Evolutionary conservation across 2,329 filamentous ascomycete genomes (phyloP).

Genomic region (Colletotrichum sp.): DNA sequence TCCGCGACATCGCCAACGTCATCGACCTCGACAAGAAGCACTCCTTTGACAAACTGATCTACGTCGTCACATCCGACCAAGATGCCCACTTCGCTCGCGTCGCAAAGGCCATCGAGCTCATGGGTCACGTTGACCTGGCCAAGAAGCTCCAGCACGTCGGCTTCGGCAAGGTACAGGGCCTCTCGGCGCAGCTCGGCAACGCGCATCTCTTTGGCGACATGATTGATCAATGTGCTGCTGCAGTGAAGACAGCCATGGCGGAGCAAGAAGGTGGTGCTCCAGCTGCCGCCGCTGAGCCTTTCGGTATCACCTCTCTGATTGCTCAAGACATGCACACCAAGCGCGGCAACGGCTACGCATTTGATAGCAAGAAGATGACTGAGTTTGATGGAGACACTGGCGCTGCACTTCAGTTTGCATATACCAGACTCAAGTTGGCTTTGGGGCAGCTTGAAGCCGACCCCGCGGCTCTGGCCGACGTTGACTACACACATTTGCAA

Average conservation of each 20-base stretch:
- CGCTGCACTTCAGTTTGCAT: constrained; percentile 75
- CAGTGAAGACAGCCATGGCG: constrained; percentile 62
- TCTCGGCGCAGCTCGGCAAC: constrained; percentile 48
- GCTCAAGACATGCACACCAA: constrained; percentile 45
- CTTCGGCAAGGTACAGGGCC: constrained; percentile 54
- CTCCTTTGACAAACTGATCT: constrained; percentile 43
- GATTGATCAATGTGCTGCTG: constrained; percentile 56
- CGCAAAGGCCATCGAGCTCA: constrained; percentile 37
- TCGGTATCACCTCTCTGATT: constrained; percentile 75
- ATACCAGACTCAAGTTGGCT: constrained; percentile 63
- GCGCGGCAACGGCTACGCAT: constrained; percentile 25
- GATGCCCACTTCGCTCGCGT: constrained; percentile 39
- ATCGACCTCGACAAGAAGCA: constrained; percentile 64
- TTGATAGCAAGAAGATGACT: constrained; percentile 60
- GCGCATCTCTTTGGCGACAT: constrained; percentile 63
- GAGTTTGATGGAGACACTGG: constrained; percentile 78
- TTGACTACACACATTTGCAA: constrained; percentile 25
- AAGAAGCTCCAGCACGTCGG: constrained; percentile 40
- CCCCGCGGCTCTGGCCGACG: constrained; percentile 7
- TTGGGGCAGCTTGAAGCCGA: constrained; percentile 26
- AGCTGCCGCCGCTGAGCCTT: constrained; percentile 64
- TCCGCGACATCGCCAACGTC: constrained; percentile 72
- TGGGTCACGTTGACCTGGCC: constrained; percentile 36
- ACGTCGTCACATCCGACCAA: constrained; percentile 41
- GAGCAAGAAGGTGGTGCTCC: constrained; percentile 70